phyloP scores from a whole-genome alignment of 148 eudicot species.

The Camellia japonica region DNA sequence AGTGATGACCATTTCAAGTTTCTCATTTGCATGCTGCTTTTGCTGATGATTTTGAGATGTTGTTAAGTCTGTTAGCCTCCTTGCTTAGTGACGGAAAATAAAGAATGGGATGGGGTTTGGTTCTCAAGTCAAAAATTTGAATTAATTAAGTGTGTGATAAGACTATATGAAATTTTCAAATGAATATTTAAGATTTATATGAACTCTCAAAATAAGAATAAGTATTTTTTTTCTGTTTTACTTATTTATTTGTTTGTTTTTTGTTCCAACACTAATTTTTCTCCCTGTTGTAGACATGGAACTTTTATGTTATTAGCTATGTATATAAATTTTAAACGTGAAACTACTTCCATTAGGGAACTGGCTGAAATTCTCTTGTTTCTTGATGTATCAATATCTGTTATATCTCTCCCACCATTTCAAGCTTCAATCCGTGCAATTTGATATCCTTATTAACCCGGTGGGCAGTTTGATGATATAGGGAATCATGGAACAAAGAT shows the following conservation, averaged over 20 bases:
- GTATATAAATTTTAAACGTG: background rate
- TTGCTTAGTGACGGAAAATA: background rate
- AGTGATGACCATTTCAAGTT: background rate
- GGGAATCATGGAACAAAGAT: conserved; percentile 68
- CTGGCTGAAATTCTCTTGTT: background rate
- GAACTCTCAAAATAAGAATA: background rate
- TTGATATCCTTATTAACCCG: conserved; percentile 17
- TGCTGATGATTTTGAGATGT: background rate
- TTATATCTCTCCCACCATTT: background rate
- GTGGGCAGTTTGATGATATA: conserved; percentile 57
- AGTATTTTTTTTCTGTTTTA: background rate
- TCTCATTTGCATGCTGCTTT: background rate
- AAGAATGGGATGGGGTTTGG: background rate
- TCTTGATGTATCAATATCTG: background rate
- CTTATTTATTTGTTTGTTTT: background rate
- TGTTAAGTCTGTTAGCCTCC: background rate
- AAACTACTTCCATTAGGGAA: background rate
- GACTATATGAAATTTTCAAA: no score
- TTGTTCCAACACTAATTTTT: background rate
- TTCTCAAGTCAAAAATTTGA: background rate
- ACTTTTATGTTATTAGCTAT: background rate
- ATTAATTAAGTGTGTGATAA: background rate
- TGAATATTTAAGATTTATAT: background rate
- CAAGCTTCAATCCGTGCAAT: conserved; percentile 3
- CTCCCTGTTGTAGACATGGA: background rate